Conservation (phyloP, 345 rosid species). For the Fremontodendron californicum region DNA sequence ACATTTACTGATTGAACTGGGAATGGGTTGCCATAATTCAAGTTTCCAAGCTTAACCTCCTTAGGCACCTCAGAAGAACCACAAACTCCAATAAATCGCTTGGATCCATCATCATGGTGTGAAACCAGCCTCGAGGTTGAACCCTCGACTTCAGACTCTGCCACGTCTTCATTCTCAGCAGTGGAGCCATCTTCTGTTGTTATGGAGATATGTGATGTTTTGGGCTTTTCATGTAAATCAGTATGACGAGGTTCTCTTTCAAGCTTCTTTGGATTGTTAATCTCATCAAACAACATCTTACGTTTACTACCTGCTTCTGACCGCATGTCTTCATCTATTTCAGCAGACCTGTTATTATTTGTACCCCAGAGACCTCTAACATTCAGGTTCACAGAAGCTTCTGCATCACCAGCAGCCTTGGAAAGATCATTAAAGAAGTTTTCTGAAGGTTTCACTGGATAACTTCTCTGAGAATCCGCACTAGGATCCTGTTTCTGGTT, state of each 20-base stretch:
- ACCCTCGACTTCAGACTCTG: slow-evolving; percentile 92
- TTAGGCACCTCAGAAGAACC: slow-evolving; percentile 43
- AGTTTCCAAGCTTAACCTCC: slow-evolving; percentile 29
- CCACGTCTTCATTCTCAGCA: slow-evolving; percentile 94
- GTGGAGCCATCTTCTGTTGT: slow-evolving; percentile 84
- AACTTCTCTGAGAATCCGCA: slow-evolving; percentile 58
- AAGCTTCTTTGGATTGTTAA: slow-evolving; percentile 51
- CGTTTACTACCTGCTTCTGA: slow-evolving; percentile 57
- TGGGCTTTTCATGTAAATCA: slow-evolving; percentile 54
- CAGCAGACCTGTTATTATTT: slow-evolving; percentile 35
- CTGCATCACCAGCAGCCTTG: slow-evolving; percentile 42
- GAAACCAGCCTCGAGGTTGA: slow-evolving; percentile 53
- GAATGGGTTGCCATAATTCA: slow-evolving; percentile 10
- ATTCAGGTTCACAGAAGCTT: slow-evolving; percentile 45
- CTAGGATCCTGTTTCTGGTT: slow-evolving; percentile 55
- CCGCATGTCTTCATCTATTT: slow-evolving; percentile 53
- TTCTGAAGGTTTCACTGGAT: slow-evolving; percentile 36
- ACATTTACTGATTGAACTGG: slow-evolving; percentile 11
- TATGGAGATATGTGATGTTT: slow-evolving; percentile 60
- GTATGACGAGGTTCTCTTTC: slow-evolving; percentile 48
- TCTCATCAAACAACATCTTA: slow-evolving; percentile 55
- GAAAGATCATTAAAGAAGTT: slow-evolving; percentile 83
- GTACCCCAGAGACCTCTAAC: slow-evolving; percentile 51
- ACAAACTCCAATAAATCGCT: slow-evolving; percentile 34
- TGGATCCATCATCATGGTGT: slow-evolving; percentile 48